Evolutionary conservation across 1,284 basidiomycete species (phyloP), one percentile per base, ranked within the genome.

Genomic region (Puccinia horiana): DNA sequence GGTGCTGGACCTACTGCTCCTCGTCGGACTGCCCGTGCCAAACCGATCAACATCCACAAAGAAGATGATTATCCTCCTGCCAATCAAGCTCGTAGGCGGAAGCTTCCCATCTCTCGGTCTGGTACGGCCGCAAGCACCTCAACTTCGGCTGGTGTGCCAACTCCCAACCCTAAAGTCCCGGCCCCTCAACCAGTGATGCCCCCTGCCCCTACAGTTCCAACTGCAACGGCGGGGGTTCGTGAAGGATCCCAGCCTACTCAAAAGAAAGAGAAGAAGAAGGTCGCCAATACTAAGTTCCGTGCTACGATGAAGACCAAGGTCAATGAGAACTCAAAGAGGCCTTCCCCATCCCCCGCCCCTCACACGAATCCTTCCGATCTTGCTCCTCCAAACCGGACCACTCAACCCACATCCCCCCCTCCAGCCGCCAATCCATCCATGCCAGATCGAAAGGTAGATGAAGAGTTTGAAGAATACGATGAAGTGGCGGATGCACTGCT

Each of bases 391-490:
- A 75, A 32, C 29, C 52, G 20, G 32, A 58, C 29, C 56, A 6
- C 14, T 9, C 23, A 9, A 16, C 37, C 44, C 4, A 23, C 32
- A 14, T 67, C 61, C 6, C 47, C 47, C 18, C 49, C 44, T 3
- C 29, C 69, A 3, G 37, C 69, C 23, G 26, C 18, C 20, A 70
- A 54, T 47, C 29, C 67, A 58, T 42, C 69, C 23, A 23, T 74
- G 26, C 79, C 79, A 4, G 70, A 81, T 49, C 44, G 79, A 14
- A 73, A 65, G 35, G 70, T 81, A 0, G 79, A 81, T 65, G 79
- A 81, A 65, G 79, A 73, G 54, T 81, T 81, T 52, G 69, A 74
- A 23, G 79, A 81, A 54, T 81, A 81, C 56, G 79, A 81, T 44
- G 79, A 81, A 61, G 79, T 81, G 1, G 79, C 79, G 9, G 79